These are phyloP conservation scores for Tolypocladium ovalisporum DNA, from an alignment of 2,329 filamentous ascomycete genomes.

Conservation along the genomic window DNA sequence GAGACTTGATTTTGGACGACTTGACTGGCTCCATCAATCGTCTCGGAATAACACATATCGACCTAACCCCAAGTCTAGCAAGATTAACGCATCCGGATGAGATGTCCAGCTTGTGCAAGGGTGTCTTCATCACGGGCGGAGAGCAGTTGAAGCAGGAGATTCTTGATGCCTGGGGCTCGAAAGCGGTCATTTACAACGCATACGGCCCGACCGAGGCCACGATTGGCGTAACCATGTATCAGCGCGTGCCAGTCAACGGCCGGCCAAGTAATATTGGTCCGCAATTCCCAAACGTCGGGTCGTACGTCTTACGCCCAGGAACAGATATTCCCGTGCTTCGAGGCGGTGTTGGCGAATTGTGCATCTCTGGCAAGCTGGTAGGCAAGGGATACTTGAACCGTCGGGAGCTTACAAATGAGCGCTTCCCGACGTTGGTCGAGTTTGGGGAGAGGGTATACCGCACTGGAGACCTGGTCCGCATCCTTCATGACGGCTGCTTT, in stretches of 20 bases:
- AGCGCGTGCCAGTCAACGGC: constrained; percentile 65
- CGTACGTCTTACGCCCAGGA: constrained; percentile 62
- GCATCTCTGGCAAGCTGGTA: constrained; percentile 76
- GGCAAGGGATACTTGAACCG: constrained; percentile 83
- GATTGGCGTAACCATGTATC: constrained; percentile 84
- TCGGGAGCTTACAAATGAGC: constrained; percentile 62
- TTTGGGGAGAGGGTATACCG: constrained; percentile 62
- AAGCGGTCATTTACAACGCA: constrained; percentile 78
- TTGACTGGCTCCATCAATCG: constrained; percentile 60
- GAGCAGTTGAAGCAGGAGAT: constrained; percentile 85
- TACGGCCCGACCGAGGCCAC: constrained; percentile 90
- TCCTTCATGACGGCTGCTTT: constrained; percentile 71
- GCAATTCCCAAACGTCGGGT: constrained; percentile 80
- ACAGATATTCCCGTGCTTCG: constrained; percentile 62
- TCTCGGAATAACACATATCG: constrained; percentile 77
- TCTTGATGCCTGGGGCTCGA: constrained; percentile 71
- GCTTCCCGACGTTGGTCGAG: constrained; percentile 55
- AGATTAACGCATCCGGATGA: constrained; percentile 68
- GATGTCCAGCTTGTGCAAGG: constrained; percentile 66
- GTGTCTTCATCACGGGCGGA: constrained; percentile 88
- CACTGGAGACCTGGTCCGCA: constrained; percentile 78
- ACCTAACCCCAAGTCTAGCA: constrained; percentile 81
- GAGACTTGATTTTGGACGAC: constrained; percentile 79
- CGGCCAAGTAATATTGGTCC: constrained; percentile 80
- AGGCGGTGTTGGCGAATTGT: constrained; percentile 78